phyloP scores from a whole-genome alignment of 2,329 filamentous ascomycete species.

The Didymella glomerata region DNA sequence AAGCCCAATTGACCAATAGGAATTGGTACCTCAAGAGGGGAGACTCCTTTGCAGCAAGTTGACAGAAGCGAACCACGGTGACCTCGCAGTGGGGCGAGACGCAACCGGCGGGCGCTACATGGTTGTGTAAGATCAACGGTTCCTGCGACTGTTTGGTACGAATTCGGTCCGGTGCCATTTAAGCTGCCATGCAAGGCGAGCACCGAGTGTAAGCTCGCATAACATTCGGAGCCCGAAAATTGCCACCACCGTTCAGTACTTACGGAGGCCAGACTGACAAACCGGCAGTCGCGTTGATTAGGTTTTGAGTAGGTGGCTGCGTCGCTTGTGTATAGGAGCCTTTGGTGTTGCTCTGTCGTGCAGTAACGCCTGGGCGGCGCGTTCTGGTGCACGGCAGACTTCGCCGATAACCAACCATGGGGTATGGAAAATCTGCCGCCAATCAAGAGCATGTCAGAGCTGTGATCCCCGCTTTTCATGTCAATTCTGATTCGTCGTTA shows the following conservation, averaged over 20 bases:
- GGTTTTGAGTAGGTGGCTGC: not conserved
- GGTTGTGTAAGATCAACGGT: not conserved
- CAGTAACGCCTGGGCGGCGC: no score
- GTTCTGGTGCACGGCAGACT: not conserved
- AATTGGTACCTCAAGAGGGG: not conserved
- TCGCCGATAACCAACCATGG: not conserved
- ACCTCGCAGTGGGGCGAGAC: not conserved
- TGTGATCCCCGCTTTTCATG: not conserved
- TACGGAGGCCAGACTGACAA: not conserved
- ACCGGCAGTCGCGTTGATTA: not conserved
- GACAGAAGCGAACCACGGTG: not conserved
- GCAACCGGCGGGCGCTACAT: slow-evolving; percentile 1
- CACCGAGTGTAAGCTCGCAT: not conserved
- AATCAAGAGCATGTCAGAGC: no score
- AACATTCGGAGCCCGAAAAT: not conserved
- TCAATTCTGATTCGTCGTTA: not conserved
- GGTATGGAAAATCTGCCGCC: no score
- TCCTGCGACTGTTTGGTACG: not conserved
- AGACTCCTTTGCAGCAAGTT: not conserved
- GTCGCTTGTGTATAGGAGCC: not conserved
- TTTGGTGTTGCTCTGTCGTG: not conserved
- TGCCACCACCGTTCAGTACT: not conserved
- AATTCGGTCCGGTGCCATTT: not conserved
- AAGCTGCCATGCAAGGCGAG: not conserved
- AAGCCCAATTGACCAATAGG: not conserved